Base-by-base conservation (phyloP, 345 rosid genomes). In the Nephelium lappaceum region DNA sequence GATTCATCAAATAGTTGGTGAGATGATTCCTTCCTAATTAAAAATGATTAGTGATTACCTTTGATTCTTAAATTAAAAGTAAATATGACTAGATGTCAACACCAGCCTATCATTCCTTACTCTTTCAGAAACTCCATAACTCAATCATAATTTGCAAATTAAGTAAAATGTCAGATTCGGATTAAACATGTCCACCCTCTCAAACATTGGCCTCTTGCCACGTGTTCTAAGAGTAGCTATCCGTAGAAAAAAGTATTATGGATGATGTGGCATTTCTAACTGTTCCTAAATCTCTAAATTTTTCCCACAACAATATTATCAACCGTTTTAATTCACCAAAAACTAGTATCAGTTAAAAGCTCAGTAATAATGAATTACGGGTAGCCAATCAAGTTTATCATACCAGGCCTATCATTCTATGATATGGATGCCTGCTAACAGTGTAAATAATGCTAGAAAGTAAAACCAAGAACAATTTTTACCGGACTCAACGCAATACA, bases 401-500 rank as follows among this genome's bases (percentile, higher is more conserved):
- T 19, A n/a, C 68, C 75, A 31, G 36, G 36, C 36, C 36, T 31
- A 31, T 31, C 36, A 31, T 31, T 31, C 36, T 31, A 31, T 31
- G 3, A 31, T 31, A 1, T 31, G 36, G 36, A 31, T 1, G 36
- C 1, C 36, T 31, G 36, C 36, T 31, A 31, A 31, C 36, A 31
- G 36, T 31, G 36, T 31, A 31, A 31, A 68, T 58, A 19, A 31
- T 11, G n/a, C 49, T 11, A 63, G 49, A 55, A 81, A 8, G 43
- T 67, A 72, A 55, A 73, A 38, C 5, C 15, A n/a, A 23, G 69
- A 16, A 39, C 51, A n/a, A n/a, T 19, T 24, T 42, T 83, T 86
- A 89, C 95, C 77, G 86, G 88, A 84, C 77, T 83, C 74, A 77
- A 57, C 0, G 84, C 80, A 39, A 93, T 77, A 91, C 97, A 93